phyloP scores from a whole-genome alignment of 1,284 basidiomycete genomes.

The Puccinia novopanici region DNA sequence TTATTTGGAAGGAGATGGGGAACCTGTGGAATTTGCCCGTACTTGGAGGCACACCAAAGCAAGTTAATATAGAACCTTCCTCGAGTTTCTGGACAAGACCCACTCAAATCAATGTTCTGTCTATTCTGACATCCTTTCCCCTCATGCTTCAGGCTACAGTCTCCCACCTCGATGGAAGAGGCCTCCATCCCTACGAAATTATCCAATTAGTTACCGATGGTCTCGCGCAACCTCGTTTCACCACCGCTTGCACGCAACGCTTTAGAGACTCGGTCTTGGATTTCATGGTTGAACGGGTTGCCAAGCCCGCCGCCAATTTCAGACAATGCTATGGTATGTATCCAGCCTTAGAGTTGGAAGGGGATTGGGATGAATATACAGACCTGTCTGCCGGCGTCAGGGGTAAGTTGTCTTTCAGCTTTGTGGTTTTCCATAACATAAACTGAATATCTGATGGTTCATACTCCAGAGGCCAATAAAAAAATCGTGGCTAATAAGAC shows the following conservation, averaged over 20 bases:
- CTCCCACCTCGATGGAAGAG: slow-evolving; percentile 64
- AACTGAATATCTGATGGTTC: neutral
- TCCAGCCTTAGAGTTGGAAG: slow-evolving; percentile 73
- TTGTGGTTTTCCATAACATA: neutral
- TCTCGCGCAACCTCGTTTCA: slow-evolving; percentile 68
- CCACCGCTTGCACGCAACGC: slow-evolving; percentile 65
- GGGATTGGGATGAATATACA: slow-evolving; percentile 76
- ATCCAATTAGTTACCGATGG: slow-evolving; percentile 71
- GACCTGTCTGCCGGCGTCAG: slow-evolving; percentile 75
- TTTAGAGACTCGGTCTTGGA: slow-evolving; percentile 75
- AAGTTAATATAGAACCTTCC: slow-evolving; percentile 49
- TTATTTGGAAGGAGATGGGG: slow-evolving; percentile 82
- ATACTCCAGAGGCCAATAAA: slow-evolving; percentile 35
- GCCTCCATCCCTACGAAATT: slow-evolving; percentile 86
- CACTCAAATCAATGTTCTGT: neutral
- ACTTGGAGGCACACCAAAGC: slow-evolving; percentile 87
- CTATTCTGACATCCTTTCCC: neutral
- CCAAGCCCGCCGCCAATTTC: slow-evolving; percentile 69
- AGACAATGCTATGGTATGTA: slow-evolving; percentile 81
- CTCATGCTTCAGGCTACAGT: slow-evolving; percentile 53
- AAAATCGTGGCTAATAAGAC: slow-evolving; percentile 81
- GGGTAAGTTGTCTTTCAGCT: slow-evolving; percentile 62
- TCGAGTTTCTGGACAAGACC: neutral
- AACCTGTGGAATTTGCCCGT: slow-evolving; percentile 84
- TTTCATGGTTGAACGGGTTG: slow-evolving; percentile 74